Percentiles rank a stretch among this genome's conserved stretches.
Conservation (phyloP, 2,329 filamentous ascomycete genomes). For the Colletotrichum lindemuthianum region DNA sequence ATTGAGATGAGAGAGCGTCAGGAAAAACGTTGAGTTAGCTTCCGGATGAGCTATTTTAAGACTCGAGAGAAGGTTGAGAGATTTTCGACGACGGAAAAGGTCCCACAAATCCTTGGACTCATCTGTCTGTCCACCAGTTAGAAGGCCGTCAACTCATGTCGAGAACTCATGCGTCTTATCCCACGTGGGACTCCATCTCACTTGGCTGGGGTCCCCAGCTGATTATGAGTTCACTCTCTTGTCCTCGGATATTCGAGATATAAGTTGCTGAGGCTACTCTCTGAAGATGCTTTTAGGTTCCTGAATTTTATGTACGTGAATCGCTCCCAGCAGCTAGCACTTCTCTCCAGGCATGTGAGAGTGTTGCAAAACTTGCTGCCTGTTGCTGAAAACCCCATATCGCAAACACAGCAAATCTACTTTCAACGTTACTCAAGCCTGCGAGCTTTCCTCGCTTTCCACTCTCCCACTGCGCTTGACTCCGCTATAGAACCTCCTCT, state of each 20-base stretch:
- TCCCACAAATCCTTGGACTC: constrained; percentile 11
- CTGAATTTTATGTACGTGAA: not conserved
- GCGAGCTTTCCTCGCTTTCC: constrained; percentile 6
- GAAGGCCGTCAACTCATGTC: not conserved
- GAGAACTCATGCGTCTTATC: constrained; percentile 8
- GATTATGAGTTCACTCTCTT: too few species aligned
- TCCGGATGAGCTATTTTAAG: constrained; percentile 29
- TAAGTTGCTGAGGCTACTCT: too few species aligned
- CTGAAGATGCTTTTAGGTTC: not conserved
- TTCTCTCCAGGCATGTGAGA: too few species aligned
- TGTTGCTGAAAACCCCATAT: too few species aligned
- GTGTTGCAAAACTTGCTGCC: too few species aligned
- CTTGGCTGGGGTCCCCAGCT: not conserved
- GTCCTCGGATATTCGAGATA: too few species aligned
- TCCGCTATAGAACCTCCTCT: constrained; percentile 14
- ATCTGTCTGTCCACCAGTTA: constrained; percentile 21
- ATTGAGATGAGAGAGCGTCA: not conserved
- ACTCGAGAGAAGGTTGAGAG: constrained; percentile 26
- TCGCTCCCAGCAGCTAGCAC: not conserved
- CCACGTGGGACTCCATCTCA: not conserved
- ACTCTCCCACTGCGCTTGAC: constrained; percentile 1
- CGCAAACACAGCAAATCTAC: too few species aligned
- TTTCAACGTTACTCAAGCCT: not conserved
- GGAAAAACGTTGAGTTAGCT: constrained; percentile 25
- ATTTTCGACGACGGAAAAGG: constrained; percentile 13